These are phyloP conservation scores for Leccinum subtestaceum DNA, from an alignment of 768 basidiomycete species.

Conservation along the genomic window DNA sequence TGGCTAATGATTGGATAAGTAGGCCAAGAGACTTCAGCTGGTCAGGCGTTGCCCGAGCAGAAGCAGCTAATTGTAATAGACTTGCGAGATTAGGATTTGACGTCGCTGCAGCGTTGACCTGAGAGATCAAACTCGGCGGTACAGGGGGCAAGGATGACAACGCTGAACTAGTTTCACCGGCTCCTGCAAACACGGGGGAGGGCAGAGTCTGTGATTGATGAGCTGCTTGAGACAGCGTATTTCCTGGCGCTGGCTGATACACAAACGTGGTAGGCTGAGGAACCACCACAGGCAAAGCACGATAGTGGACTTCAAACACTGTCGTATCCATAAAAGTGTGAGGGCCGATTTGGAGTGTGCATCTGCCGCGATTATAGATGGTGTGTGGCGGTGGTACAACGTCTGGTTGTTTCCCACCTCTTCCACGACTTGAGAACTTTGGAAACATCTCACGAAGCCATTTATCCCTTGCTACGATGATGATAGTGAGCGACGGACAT, in stretches of 20 bases:
- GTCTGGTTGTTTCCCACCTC: constrained; percentile 54
- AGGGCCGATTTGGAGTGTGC: constrained; percentile 72
- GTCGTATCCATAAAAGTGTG: constrained; percentile 66
- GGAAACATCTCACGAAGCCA: constrained; percentile 67
- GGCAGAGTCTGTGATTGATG: constrained; percentile 24
- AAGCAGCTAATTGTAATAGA: constrained; percentile 61
- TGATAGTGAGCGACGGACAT: constrained; percentile 14
- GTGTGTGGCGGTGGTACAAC: constrained; percentile 63
- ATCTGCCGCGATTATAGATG: constrained; percentile 61
- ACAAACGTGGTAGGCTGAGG: constrained; percentile 24
- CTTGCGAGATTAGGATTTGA: constrained; percentile 67
- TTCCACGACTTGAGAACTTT: constrained; percentile 65
- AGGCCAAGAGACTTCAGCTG: constrained; percentile 67
- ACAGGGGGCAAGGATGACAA: constrained; percentile 48
- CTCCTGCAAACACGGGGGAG: constrained; percentile 18
- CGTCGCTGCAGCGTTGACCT: constrained; percentile 64
- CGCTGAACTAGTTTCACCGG: constrained; percentile 38
- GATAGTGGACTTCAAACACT: constrained; percentile 73
- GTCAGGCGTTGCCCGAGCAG: constrained; percentile 57
- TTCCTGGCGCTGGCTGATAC: constrained; percentile 27
- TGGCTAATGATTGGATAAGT: constrained; percentile 68
- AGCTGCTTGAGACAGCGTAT: constrained; percentile 29
- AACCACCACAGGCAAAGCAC: constrained; percentile 32
- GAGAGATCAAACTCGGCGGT: constrained; percentile 55
- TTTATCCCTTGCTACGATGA: constrained; percentile 58